phyloP scores from a whole-genome alignment of 2,329 filamentous ascomycete species.

The Amauroascus verrucosus region DNA sequence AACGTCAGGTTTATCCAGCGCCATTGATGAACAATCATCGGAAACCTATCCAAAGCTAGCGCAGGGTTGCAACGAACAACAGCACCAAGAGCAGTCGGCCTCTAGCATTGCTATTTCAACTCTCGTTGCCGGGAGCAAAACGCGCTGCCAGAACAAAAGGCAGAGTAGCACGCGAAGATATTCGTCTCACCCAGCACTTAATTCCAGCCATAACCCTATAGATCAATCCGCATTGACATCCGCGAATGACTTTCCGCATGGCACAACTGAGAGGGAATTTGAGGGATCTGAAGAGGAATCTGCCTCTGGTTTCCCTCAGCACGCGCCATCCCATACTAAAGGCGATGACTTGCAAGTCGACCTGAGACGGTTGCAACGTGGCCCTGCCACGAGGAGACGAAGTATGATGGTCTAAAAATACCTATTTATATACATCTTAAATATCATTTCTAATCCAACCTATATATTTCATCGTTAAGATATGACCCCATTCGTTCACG shows the following conservation, averaged over 20 bases:
- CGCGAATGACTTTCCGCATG: neutral
- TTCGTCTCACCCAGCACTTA: conserved; percentile 22
- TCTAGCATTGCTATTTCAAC: conserved; percentile 17
- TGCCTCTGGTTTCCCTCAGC: neutral
- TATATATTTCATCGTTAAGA: neutral
- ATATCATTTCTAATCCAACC: neutral
- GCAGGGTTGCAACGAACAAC: neutral
- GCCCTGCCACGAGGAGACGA: conserved; percentile 26
- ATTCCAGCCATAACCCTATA: neutral
- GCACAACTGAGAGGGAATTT: neutral
- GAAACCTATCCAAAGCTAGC: neutral
- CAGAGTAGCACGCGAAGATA: conserved; percentile 18
- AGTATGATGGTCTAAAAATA: conserved; percentile 32
- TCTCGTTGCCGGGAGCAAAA: conserved; percentile 18
- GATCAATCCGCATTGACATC: neutral
- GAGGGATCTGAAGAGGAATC: neutral
- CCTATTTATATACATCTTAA: conserved; percentile 5
- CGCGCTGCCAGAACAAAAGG: conserved; percentile 15
- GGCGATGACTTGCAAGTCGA: neutral
- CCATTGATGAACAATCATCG: neutral
- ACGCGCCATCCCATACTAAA: neutral
- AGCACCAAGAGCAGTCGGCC: conserved; percentile 11
- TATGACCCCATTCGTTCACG: neutral
- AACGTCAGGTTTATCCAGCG: conserved; percentile 7
- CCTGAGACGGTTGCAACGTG: conserved; percentile 19